These are phyloP conservation scores for Globisporangium sylvaticum DNA, from an alignment of 352 stramenopile genomes.

Conservation along the genomic window DNA sequence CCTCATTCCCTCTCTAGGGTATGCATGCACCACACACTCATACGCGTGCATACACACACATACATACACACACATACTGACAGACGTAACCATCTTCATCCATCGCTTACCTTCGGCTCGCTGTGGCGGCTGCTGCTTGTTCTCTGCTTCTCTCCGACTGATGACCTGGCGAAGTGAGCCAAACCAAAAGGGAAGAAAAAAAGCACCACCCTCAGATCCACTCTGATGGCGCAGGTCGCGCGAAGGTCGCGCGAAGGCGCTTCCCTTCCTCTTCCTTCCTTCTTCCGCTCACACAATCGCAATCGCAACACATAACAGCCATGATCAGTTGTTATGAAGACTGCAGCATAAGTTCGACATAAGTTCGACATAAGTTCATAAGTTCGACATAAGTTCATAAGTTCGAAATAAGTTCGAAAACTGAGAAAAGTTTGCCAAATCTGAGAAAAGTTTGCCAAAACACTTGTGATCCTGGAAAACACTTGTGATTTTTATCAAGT, in stretches of 20 bases:
- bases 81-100: neutral
- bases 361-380: too few species aligned
- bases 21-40: neutral
- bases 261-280: conserved; percentile 4
- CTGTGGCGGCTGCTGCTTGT: neutral
- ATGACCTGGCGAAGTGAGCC: conserved; percentile 3
- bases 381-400: too few species aligned
- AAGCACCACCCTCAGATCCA: neutral
- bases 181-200: conserved; percentile 12
- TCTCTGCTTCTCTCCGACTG: neutral
- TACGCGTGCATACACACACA: neutral
- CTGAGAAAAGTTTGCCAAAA: too few species aligned
- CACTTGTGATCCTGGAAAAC: too few species aligned
- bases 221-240: conserved; percentile 1
- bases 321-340: too few species aligned
- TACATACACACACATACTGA: neutral
- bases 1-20: neutral
- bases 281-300: neutral
- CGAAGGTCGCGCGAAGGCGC: conserved; percentile 21
- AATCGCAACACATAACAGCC: too few species aligned
- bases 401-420: too few species aligned
- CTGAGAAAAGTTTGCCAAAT: too few species aligned
- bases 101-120: neutral
- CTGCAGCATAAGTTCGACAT: too few species aligned
- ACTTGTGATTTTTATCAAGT: too few species aligned